These are phyloP conservation scores for Teunomyces gatunensis DNA, from an alignment of 805 yeast genomes.

Conservation along the genomic window DNA sequence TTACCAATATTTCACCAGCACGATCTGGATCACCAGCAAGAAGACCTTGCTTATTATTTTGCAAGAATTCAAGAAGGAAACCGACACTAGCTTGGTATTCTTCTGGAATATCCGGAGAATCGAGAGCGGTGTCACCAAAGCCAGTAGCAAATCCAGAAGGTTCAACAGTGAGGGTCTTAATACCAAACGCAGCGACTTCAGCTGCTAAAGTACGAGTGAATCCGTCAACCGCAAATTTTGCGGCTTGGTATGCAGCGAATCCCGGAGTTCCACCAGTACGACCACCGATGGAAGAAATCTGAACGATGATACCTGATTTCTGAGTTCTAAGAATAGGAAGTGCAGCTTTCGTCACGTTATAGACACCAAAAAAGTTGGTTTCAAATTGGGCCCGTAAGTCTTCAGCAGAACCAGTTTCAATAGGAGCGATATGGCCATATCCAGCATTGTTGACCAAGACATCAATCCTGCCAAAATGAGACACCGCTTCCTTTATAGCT, in stretches of 20 bases:
- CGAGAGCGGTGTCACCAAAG: neutral
- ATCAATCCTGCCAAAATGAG: neutral
- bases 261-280: neutral
- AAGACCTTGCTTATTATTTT: neutral
- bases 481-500: neutral
- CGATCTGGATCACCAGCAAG: neutral
- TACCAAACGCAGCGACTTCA: neutral
- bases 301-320: neutral
- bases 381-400: neutral
- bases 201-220: neutral
- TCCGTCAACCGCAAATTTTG: neutral
- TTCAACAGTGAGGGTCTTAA: neutral
- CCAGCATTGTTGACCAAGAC: neutral
- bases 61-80: neutral
- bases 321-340: neutral
- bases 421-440: neutral
- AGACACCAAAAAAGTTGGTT: neutral
- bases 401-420: neutral
- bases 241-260: neutral
- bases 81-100: neutral
- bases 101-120: neutral
- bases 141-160: neutral
- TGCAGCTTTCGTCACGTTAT: neutral
- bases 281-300: neutral
- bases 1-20: constrained; percentile 1